Evolutionary conservation across 2,329 filamentous ascomycete species (phyloP).

Genomic region (Madurella mycetomatis): DNA sequence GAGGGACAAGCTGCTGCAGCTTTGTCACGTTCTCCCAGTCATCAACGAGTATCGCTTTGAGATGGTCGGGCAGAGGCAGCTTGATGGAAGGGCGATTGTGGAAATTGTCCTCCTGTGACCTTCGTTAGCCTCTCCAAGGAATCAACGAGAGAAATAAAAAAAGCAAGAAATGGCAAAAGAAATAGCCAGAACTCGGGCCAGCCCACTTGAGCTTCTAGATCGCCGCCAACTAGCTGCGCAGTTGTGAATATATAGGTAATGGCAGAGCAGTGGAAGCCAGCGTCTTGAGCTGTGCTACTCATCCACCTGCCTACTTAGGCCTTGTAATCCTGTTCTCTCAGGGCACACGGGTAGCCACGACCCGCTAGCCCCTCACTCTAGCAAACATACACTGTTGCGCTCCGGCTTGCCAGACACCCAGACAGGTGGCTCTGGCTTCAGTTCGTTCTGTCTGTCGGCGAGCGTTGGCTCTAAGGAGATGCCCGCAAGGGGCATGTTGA

Average conservation of each 20-base stretch:
- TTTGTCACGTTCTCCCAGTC: constrained; percentile 99
- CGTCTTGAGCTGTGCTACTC: neutral
- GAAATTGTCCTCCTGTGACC: constrained; percentile 77
- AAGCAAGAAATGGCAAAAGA: neutral
- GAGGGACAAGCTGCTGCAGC: constrained; percentile 80
- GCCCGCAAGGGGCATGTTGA: constrained; percentile 23
- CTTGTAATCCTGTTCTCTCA: neutral
- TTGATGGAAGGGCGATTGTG: constrained; percentile 79
- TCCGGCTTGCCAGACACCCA: too few species aligned
- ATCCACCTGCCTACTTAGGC: neutral
- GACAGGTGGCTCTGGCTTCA: too few species aligned
- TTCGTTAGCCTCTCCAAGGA: constrained; percentile 8
- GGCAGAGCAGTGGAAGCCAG: neutral
- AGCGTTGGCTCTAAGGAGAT: neutral
- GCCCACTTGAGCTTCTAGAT: neutral
- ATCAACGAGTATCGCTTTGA: constrained; percentile 91
- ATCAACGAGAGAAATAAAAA: neutral
- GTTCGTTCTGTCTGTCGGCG: too few species aligned
- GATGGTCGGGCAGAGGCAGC: constrained; percentile 77
- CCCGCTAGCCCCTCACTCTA: neutral
- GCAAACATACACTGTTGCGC: neutral
- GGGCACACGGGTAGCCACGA: neutral
- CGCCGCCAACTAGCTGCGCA: neutral
- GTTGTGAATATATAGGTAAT: too few species aligned
- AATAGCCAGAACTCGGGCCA: neutral